These are phyloP conservation scores for Phytophthora constricta DNA, from an alignment of 352 stramenopile genomes.

Conservation along the genomic window DNA sequence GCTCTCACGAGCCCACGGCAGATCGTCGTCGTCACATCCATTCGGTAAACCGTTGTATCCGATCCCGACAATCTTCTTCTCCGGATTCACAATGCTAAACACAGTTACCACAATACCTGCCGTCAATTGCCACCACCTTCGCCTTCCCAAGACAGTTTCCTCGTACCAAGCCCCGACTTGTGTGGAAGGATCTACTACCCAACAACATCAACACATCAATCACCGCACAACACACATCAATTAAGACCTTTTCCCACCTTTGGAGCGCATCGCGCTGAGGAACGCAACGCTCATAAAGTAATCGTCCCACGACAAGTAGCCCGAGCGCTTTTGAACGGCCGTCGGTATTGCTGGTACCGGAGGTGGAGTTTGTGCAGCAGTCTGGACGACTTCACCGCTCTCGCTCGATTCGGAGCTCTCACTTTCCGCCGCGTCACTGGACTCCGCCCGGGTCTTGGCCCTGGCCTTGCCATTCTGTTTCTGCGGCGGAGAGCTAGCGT, in stretches of 20 bases:
- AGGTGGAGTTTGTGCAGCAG: no score
- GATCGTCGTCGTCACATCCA: constrained; percentile 94
- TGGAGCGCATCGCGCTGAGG: constrained; percentile 98
- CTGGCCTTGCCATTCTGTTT: constrained; percentile 25
- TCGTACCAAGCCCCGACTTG: constrained; percentile 95
- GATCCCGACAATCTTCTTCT: constrained; percentile 98
- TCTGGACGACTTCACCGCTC: constrained; percentile 8
- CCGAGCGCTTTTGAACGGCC: constrained; percentile 62
- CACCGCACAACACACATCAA: background rate
- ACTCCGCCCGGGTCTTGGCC: background rate
- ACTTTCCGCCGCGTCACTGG: background rate
- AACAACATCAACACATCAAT: constrained; percentile 7
- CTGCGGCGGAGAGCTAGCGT: constrained; percentile 13
- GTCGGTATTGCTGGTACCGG: background rate
- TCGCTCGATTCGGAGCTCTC: constrained; percentile 4
- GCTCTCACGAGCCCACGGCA: constrained; percentile 93
- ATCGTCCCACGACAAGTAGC: constrained; percentile 98
- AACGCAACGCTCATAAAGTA: constrained; percentile 99
- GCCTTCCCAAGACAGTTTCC: background rate
- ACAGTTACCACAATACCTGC: background rate
- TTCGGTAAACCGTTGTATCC: constrained; percentile 99
- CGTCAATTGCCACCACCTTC: background rate
- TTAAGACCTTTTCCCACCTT: constrained; percentile 66
- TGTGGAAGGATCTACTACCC: constrained; percentile 93
- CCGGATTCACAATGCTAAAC: constrained; percentile 92